A percentile compares a stretch with the other conserved stretches of the same genome.
Evolutionary conservation across 2,329 filamentous ascomycete species (phyloP).

Genomic region (Triangularia setosa): DNA sequence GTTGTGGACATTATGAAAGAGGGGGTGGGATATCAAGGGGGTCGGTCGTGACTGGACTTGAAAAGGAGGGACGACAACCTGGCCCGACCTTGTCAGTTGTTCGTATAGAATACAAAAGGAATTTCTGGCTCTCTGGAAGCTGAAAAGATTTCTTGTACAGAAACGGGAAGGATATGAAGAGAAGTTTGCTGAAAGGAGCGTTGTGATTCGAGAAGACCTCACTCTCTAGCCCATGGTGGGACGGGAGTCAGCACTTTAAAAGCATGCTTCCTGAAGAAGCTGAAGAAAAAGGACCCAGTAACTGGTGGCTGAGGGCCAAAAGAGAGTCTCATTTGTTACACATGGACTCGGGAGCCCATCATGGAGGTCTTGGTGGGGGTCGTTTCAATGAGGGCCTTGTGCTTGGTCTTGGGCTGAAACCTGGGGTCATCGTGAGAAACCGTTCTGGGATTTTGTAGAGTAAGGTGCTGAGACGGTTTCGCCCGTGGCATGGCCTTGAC

Average conservation of each 20-base stretch:
- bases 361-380: background rate
- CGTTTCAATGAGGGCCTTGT: background rate
- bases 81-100: background rate
- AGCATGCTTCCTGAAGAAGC: background rate
- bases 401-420: background rate
- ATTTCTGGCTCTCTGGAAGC: background rate
- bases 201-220: background rate
- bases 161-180: background rate
- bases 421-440: too few relatives aligned
- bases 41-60: too few relatives aligned
- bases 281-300: background rate
- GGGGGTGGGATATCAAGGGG: too few relatives aligned
- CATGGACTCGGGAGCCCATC: background rate
- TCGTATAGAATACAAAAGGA: background rate
- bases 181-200: background rate
- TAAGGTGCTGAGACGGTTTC: too few relatives aligned
- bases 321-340: background rate
- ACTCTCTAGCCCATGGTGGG: background rate
- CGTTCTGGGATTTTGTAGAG: background rate
- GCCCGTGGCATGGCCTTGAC: background rate
- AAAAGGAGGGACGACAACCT: background rate
- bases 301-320: background rate
- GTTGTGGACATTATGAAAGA: background rate
- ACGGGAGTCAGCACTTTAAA: slow-evolving; percentile 1
- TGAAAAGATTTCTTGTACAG: background rate